These are phyloP conservation scores for Curvularia lunata DNA, from an alignment of 2,329 filamentous ascomycete genomes.

Conservation along the genomic window DNA sequence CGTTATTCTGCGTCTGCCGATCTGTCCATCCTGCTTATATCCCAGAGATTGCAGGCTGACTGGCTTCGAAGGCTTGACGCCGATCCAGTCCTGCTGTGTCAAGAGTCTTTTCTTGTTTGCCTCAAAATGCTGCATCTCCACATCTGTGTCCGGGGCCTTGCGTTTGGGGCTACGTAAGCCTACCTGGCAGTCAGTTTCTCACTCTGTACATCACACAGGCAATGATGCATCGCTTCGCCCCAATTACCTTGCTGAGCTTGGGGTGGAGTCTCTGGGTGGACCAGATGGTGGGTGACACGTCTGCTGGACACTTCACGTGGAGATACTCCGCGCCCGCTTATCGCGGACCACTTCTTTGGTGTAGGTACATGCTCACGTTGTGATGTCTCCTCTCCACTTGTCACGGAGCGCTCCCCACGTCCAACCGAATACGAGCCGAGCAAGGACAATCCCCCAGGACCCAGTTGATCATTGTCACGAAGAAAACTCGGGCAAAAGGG, in stretches of 20 bases:
- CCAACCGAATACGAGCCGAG: conserved; percentile 19
- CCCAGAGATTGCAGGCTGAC: conserved; percentile 38
- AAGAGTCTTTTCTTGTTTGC: conserved; percentile 41
- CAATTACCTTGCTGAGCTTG: conserved; percentile 5
- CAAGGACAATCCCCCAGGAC: conserved; percentile 11
- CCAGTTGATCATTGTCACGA: conserved; percentile 15
- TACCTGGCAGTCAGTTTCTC: conserved; percentile 4
- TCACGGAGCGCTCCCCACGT: conserved; percentile 16
- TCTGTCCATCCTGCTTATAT: conserved; percentile 34
- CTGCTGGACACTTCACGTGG: not conserved
- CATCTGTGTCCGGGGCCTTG: conserved; percentile 12
- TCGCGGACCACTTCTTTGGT: not conserved
- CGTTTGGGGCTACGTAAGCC: conserved; percentile 13
- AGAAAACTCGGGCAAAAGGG: conserved; percentile 38
- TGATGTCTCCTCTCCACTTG: not conserved
- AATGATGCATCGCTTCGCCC: conserved; percentile 1
- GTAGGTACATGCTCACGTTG: not conserved
- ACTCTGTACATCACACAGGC: not conserved
- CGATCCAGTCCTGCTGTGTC: conserved; percentile 44
- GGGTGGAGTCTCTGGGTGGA: not conserved
- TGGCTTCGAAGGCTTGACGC: conserved; percentile 38
- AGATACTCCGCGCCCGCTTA: not conserved
- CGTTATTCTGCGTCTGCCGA: conserved; percentile 45
- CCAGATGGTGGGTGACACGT: not conserved
- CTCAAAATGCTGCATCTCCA: conserved; percentile 33